phyloP scores from a whole-genome alignment of 2,329 filamentous ascomycete species.

The Arthroderma uncinatum region DNA sequence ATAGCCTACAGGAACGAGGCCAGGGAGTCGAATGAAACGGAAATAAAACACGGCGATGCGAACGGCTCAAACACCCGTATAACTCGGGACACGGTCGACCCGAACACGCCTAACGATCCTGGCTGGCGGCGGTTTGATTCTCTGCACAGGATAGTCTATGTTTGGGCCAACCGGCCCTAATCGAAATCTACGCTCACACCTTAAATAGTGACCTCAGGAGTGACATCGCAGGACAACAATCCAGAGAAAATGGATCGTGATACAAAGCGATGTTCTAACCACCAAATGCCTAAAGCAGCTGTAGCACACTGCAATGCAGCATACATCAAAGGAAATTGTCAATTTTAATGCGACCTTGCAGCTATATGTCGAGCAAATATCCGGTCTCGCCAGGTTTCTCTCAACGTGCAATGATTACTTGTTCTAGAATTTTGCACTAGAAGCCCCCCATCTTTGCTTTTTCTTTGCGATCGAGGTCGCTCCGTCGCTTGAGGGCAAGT shows the following conservation, averaged over 20 bases:
- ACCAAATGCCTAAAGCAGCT: background rate
- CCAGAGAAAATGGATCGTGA: background rate
- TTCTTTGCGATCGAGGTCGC: background rate
- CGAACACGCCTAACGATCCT: background rate
- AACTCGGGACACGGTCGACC: background rate
- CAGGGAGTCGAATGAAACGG: background rate
- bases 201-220: background rate
- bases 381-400: background rate
- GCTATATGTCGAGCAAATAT: background rate
- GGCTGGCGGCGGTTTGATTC: background rate
- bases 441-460: background rate
- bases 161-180: slow-evolving; percentile 4
- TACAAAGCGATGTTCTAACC: background rate
- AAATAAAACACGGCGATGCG: background rate
- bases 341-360: background rate
- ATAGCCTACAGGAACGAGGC: background rate
- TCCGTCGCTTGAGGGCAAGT: background rate
- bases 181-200: background rate
- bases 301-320: background rate
- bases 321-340: background rate
- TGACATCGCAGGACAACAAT: background rate
- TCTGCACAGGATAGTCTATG: slow-evolving; percentile 5
- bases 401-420: slow-evolving; percentile 4
- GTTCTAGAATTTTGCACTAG: slow-evolving; percentile 4
- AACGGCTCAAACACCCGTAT: slow-evolving; percentile 1